Conservation (phyloP, 305 asterid genomes). For the Coffea humblotiana region DNA sequence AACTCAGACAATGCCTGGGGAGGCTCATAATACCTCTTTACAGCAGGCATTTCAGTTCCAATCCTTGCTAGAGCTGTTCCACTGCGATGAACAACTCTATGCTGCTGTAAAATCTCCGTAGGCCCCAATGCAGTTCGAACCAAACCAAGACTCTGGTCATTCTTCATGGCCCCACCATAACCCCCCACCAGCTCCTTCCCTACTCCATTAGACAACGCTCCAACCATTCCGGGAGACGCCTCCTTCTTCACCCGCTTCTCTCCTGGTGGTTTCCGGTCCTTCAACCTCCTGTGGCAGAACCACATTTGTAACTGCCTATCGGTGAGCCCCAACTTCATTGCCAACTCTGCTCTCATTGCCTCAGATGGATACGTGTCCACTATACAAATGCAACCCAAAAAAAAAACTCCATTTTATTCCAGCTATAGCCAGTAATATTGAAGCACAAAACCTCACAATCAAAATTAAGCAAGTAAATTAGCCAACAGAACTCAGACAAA, state of each 20-base stretch:
- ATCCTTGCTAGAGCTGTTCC: conserved; percentile 82
- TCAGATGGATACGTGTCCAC: conserved; percentile 87
- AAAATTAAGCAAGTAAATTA: neutral
- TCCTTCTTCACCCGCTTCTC: conserved; percentile 59
- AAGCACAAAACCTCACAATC: neutral
- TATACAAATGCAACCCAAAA: conserved; percentile 28
- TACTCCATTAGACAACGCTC: conserved; percentile 39
- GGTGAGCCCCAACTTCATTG: conserved; percentile 70
- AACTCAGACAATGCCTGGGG: conserved; percentile 76
- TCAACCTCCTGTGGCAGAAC: conserved; percentile 93
- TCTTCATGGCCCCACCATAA: conserved; percentile 38
- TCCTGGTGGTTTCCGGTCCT: conserved; percentile 65
- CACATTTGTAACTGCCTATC: conserved; percentile 97
- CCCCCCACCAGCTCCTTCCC: conserved; percentile 34
- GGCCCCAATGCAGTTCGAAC: conserved; percentile 38
- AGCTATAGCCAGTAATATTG: neutral
- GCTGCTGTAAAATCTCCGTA: conserved; percentile 33
- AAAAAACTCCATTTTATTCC: conserved; percentile 1
- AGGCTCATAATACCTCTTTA: conserved; percentile 76
- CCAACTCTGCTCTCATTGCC: conserved; percentile 71
- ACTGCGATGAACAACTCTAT: conserved; percentile 59
- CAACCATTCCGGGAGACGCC: conserved; percentile 40
- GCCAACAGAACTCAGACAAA: neutral
- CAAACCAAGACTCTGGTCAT: conserved; percentile 38
- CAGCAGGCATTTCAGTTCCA: conserved; percentile 52